Conservation (phyloP, 2,329 filamentous ascomycete species). For the Zasmidium angulare region DNA sequence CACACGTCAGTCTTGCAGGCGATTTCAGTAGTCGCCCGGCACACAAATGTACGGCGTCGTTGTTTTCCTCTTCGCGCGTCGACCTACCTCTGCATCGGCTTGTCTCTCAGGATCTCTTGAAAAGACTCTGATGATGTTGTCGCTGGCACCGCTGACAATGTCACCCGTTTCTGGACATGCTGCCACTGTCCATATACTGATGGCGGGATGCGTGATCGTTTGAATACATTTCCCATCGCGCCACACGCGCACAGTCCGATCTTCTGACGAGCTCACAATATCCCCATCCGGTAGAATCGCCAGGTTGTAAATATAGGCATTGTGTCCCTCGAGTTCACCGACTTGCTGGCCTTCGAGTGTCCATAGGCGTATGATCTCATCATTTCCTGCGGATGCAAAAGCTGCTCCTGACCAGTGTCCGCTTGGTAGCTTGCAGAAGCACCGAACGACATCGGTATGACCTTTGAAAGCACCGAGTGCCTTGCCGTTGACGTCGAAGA, state of each 20-base stretch:
- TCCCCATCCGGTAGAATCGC: slow-evolving; percentile 77
- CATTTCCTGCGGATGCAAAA: slow-evolving; percentile 94
- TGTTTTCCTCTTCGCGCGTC: not conserved
- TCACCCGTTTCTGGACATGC: slow-evolving; percentile 79
- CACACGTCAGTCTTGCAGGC: slow-evolving; percentile 3
- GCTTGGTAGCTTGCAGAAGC: slow-evolving; percentile 76
- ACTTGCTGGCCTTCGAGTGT: slow-evolving; percentile 75
- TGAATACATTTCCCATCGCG: slow-evolving; percentile 78
- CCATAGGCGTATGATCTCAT: slow-evolving; percentile 85
- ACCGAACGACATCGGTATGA: slow-evolving; percentile 80
- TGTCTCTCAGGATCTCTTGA: slow-evolving; percentile 68
- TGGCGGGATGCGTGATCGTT: slow-evolving; percentile 94
- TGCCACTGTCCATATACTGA: slow-evolving; percentile 94
- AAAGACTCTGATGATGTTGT: slow-evolving; percentile 82
- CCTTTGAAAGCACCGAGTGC: slow-evolving; percentile 65
- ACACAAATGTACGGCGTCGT: not conserved
- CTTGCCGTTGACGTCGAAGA: slow-evolving; percentile 69
- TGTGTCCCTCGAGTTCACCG: slow-evolving; percentile 79
- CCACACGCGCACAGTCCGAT: slow-evolving; percentile 92
- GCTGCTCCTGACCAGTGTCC: slow-evolving; percentile 79
- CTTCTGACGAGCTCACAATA: slow-evolving; percentile 87
- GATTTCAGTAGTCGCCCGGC: not conserved
- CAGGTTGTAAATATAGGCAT: slow-evolving; percentile 91
- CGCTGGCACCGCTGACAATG: slow-evolving; percentile 90
- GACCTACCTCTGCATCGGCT: slow-evolving; percentile 63